These are phyloP conservation scores for Lactarius hengduanensis DNA, from an alignment of 768 basidiomycete genomes.

Conservation along the genomic window DNA sequence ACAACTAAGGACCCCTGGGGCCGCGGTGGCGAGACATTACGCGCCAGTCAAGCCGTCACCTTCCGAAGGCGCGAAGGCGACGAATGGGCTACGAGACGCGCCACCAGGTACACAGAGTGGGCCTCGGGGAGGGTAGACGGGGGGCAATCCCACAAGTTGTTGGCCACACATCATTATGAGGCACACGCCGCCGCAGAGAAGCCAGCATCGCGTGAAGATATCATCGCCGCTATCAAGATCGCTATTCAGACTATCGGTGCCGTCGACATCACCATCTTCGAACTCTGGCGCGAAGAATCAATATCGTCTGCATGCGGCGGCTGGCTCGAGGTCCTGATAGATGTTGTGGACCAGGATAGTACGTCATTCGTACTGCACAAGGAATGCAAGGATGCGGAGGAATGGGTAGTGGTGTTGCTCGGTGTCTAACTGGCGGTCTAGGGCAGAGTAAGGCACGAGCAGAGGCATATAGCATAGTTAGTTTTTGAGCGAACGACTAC, in stretches of 20 bases:
- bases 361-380: constrained; percentile 12
- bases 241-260: constrained; percentile 58
- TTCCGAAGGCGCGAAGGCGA: constrained; percentile 52
- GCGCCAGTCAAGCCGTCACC: constrained; percentile 63
- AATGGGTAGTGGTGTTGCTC: constrained; percentile 31
- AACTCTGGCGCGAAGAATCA: constrained; percentile 47
- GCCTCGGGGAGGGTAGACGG: constrained; percentile 23
- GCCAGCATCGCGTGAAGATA: constrained; percentile 45
- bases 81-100: constrained; percentile 33
- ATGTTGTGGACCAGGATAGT: constrained; percentile 44
- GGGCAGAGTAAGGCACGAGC: constrained; percentile 1
- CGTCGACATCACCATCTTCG: constrained; percentile 43
- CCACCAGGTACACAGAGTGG: constrained; percentile 33
- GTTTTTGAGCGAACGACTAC: too few species aligned
- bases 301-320: constrained; percentile 55
- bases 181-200: constrained; percentile 49
- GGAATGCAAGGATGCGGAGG: constrained; percentile 27
- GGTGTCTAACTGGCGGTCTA: constrained; percentile 25
- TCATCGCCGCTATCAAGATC: constrained; percentile 48
- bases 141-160: constrained; percentile 44
- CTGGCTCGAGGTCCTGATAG: constrained; percentile 53
- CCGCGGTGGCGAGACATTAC: constrained; percentile 61
- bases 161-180: constrained; percentile 48
- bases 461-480: too few species aligned
- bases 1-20: constrained; percentile 66